phyloP scores from a whole-genome alignment of 1,284 basidiomycete genomes.

The Microbotryum saponariae region DNA sequence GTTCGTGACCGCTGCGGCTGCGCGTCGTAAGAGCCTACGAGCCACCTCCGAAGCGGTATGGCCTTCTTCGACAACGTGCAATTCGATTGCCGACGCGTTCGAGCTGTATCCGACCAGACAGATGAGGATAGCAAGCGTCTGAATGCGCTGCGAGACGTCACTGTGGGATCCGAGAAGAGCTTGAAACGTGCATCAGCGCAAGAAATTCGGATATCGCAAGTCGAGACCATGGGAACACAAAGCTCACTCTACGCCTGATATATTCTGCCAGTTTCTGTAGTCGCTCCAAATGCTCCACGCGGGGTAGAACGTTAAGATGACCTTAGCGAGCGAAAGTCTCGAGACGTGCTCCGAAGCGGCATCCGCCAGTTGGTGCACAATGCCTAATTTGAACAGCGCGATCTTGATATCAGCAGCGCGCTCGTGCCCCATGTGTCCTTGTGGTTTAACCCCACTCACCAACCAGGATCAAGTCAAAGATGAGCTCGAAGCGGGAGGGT shows the following conservation, averaged over 20 bases:
- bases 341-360: conserved; percentile 3
- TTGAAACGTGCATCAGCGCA: too few species aligned
- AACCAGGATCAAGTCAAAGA: conserved; percentile 40
- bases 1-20: too few species aligned
- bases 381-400: too few species aligned
- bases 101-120: neutral
- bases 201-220: too few species aligned
- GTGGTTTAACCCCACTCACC: too few species aligned
- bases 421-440: neutral
- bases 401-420: too few species aligned
- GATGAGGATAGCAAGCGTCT: conserved; percentile 1
- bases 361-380: conserved; percentile 17
- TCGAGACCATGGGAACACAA: too few species aligned
- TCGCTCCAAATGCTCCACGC: conserved; percentile 1
- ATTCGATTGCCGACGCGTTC: conserved; percentile 1
- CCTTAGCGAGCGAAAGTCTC: neutral
- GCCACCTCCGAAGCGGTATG: too few species aligned
- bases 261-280: neutral
- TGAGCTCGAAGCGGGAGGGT: conserved; percentile 39
- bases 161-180: too few species aligned
- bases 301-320: neutral
- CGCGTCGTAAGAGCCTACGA: too few species aligned
- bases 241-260: neutral
- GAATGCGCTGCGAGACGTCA: conserved; percentile 2
- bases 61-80: too few species aligned